Evolutionary conservation across 2,329 filamentous ascomycete genomes (phyloP).

Genomic region (Cordyceps tenuipes): DNA sequence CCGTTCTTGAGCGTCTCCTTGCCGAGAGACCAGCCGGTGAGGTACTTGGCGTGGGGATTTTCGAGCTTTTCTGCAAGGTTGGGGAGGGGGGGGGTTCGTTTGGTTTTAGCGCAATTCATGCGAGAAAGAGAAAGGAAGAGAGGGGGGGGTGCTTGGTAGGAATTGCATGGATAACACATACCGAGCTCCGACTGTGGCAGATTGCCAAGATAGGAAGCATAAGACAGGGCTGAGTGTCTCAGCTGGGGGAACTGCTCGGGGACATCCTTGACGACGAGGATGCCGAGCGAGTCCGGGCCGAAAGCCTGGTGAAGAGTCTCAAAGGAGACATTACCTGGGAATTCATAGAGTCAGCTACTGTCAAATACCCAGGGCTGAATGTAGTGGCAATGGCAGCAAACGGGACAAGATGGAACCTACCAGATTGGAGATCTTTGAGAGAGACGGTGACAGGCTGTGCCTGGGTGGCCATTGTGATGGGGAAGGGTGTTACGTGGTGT

Average conservation of each 20-base stretch:
- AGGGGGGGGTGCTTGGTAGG: too few species aligned
- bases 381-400: background rate
- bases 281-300: conserved; percentile 81
- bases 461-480: conserved; percentile 33
- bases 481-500: too few species aligned
- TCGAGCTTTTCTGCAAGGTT: conserved; percentile 53
- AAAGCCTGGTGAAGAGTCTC: conserved; percentile 70
- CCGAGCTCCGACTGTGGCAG: conserved; percentile 64
- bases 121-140: too few species aligned
- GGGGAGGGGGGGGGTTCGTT: background rate
- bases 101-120: background rate
- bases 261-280: conserved; percentile 85
- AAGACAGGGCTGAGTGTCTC: conserved; percentile 68
- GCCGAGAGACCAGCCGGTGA: conserved; percentile 70
- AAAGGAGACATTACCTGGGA: conserved; percentile 53
- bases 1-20: conserved; percentile 75
- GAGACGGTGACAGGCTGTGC: conserved; percentile 54
- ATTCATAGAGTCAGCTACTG: background rate
- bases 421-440: conserved; percentile 50
- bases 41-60: conserved; percentile 52
- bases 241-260: conserved; percentile 63
- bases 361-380: background rate
- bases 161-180: conserved; percentile 24
- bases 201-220: conserved; percentile 82
- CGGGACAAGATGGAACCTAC: conserved; percentile 29